Conservation (phyloP, 2,329 filamentous ascomycete genomes). For the Hypoxylon sp. region DNA sequence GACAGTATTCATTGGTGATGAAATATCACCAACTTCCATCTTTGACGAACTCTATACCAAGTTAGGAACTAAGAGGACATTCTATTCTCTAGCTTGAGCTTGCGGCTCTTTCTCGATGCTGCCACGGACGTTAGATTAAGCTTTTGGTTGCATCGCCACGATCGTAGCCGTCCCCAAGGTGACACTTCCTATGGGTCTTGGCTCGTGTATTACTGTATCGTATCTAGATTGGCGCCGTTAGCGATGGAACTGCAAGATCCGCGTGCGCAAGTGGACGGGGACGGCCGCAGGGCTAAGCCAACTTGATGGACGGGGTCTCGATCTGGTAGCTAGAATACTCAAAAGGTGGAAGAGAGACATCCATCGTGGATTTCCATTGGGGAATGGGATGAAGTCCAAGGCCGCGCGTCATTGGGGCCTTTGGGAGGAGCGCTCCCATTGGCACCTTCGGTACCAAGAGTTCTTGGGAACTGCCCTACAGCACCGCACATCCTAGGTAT, state of each 20-base stretch:
- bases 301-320: constrained; percentile 12
- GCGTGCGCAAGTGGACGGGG: constrained; percentile 17
- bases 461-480: constrained; percentile 17
- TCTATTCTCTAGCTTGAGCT: constrained; percentile 9
- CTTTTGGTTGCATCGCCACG: constrained; percentile 36
- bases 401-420: constrained; percentile 21
- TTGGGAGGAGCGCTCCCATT: constrained; percentile 24
- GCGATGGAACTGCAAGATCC: constrained; percentile 12
- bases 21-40: constrained; percentile 1
- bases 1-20: no score
- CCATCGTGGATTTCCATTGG: constrained; percentile 20
- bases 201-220: constrained; percentile 37
- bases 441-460: constrained; percentile 14
- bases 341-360: constrained; percentile 18
- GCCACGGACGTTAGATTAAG: constrained; percentile 31
- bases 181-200: constrained; percentile 29
- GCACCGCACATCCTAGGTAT: constrained; percentile 6
- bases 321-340: constrained; percentile 15
- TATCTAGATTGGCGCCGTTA: constrained; percentile 20
- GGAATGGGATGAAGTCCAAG: constrained; percentile 6
- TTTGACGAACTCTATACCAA: constrained; percentile 8
- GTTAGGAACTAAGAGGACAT: constrained; percentile 9
- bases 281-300: constrained; percentile 15
- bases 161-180: constrained; percentile 19
- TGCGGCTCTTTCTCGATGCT: constrained; percentile 29